These are phyloP conservation scores for Phytopythium mirpurense DNA, from an alignment of 352 stramenopile genomes.

Conservation along the genomic window DNA sequence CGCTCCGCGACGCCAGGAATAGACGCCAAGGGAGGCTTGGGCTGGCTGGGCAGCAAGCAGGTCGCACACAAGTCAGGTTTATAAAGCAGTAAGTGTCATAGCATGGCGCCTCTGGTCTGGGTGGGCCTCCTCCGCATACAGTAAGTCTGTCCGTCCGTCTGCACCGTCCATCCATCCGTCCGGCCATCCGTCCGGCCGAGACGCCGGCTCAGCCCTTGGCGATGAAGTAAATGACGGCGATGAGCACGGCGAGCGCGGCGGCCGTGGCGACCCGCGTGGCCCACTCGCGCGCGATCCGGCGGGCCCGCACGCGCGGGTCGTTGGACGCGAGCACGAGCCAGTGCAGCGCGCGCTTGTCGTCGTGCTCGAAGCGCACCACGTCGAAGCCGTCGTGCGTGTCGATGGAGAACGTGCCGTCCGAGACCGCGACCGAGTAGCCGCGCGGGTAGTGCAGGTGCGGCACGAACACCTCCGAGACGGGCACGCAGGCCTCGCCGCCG, in stretches of 20 bases:
- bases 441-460: slow-evolving; percentile 10
- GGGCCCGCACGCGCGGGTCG: slow-evolving; percentile 29
- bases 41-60: no score
- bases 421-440: slow-evolving; percentile 31
- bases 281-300: slow-evolving; percentile 11
- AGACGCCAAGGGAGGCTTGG: no score
- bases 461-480: slow-evolving; percentile 10
- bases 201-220: background rate
- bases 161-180: no score
- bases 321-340: slow-evolving; percentile 44
- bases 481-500: slow-evolving; percentile 10
- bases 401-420: slow-evolving; percentile 49
- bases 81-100: no score
- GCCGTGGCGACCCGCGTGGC: slow-evolving; percentile 1
- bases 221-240: slow-evolving; percentile 7
- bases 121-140: no score
- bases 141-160: no score
- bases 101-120: no score
- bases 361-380: slow-evolving; percentile 46
- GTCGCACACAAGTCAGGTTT: no score
- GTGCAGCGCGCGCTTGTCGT: slow-evolving; percentile 22
- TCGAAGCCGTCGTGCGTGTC: slow-evolving; percentile 56
- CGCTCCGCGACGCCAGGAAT: no score
- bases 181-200: no score
- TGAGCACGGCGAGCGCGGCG: slow-evolving; percentile 2